Percentiles rank a stretch among this genome's conserved stretches.
Conservation (phyloP, 805 yeast species). For the Starmerella tilneyi region DNA sequence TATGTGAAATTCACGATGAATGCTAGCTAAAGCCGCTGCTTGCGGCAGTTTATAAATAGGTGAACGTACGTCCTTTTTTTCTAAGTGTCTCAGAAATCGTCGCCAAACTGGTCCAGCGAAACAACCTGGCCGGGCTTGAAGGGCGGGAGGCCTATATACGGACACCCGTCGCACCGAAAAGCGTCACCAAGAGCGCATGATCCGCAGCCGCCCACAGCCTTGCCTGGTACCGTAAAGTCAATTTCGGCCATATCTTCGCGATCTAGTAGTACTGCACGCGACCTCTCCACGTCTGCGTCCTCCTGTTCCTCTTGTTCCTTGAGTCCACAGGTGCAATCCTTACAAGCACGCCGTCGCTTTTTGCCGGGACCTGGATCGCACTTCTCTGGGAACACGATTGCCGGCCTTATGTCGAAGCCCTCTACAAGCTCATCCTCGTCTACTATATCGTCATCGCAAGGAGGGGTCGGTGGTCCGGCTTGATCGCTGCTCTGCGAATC, state of each 20-base stretch:
- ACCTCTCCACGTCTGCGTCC: constrained; percentile 39
- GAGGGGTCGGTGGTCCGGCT: constrained; percentile 37
- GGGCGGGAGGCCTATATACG: constrained; percentile 92
- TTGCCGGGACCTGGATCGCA: constrained; percentile 42
- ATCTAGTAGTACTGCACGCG: constrained; percentile 45
- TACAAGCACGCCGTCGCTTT: constrained; percentile 85
- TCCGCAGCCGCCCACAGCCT: constrained; percentile 88
- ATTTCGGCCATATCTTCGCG: constrained; percentile 74
- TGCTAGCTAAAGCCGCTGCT: too few relatives aligned
- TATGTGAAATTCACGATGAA: too few relatives aligned
- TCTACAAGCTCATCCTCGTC: constrained; percentile 48
- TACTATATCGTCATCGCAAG: constrained; percentile 41
- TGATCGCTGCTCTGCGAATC: constrained; percentile 24
- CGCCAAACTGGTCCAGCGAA: constrained; percentile 44
- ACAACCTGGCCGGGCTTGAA: constrained; percentile 95
- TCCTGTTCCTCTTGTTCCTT: constrained; percentile 65
- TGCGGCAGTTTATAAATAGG: constrained; percentile 3
- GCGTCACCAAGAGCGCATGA: constrained; percentile 97
- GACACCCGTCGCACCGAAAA: constrained; percentile 96
- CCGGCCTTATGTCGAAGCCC: constrained; percentile 28
- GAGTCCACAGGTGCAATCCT: constrained; percentile 95
- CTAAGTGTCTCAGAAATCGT: constrained; percentile 21
- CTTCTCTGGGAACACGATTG: constrained; percentile 48
- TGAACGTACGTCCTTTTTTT: not conserved
- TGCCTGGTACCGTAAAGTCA: constrained; percentile 93